phyloP scores from a whole-genome alignment of 805 yeast species.

The Ogataea sp. region DNA sequence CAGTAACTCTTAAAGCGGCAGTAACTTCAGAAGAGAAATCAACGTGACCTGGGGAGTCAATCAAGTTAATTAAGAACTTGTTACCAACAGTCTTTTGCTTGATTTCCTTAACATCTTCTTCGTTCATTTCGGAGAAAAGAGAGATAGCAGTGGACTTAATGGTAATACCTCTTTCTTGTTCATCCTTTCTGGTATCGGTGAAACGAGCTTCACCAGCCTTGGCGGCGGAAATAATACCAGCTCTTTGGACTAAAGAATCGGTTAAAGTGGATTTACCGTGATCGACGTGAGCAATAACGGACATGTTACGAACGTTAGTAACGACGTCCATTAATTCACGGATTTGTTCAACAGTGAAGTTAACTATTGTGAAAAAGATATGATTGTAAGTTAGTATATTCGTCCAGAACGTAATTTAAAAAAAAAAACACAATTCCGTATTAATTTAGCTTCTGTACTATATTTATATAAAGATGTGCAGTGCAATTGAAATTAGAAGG shows the following conservation, averaged over 20 bases:
- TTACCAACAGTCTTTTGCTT: conserved; percentile 88
- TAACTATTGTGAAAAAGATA: conserved; percentile 22
- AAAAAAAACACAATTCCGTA: background rate
- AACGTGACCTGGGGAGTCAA: conserved; percentile 99
- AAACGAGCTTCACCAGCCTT: conserved; percentile 99
- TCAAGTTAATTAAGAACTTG: conserved; percentile 94
- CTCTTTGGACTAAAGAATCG: conserved; percentile 97
- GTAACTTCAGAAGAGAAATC: conserved; percentile 99
- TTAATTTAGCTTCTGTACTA: too few relatives aligned
- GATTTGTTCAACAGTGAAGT: conserved; percentile 80
- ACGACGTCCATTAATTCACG: conserved; percentile 99
- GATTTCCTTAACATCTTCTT: conserved; percentile 82
- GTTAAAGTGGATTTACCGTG: conserved; percentile 99
- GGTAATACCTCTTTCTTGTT: conserved; percentile 99
- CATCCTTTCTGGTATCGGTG: conserved; percentile 99
- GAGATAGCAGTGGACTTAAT: conserved; percentile 99
- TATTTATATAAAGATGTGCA: too few relatives aligned
- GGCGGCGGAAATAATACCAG: conserved; percentile 99
- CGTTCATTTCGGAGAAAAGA: conserved; percentile 79
- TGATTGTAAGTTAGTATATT: background rate
- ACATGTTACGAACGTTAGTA: conserved; percentile 99
- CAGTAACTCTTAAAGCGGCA: conserved; percentile 99
- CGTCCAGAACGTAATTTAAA: background rate
- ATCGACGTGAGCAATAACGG: conserved; percentile 99
- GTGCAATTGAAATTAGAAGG: too few relatives aligned